Conservation (phyloP, 164 flowering plant genomes). For the Liriodendron chinense region DNA sequence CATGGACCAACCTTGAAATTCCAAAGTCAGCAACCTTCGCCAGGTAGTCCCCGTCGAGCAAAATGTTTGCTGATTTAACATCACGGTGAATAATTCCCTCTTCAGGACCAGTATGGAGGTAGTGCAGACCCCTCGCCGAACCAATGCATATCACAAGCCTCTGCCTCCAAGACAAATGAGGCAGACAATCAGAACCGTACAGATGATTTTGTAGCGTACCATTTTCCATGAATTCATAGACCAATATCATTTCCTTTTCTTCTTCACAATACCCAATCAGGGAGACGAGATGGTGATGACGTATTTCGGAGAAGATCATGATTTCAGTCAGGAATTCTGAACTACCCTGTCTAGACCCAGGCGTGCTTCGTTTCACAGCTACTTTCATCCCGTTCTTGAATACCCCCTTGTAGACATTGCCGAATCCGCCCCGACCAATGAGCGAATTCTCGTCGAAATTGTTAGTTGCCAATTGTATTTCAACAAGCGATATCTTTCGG, state of each 20-base stretch:
- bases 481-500: background rate
- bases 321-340: background rate
- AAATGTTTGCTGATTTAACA: slow-evolving; percentile 23
- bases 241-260: slow-evolving; percentile 19
- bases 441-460: background rate
- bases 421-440: background rate
- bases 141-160: slow-evolving; percentile 30
- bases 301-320: background rate
- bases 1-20: slow-evolving; percentile 8
- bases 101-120: slow-evolving; percentile 27
- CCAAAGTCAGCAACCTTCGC: slow-evolving; percentile 32
- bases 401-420: slow-evolving; percentile 1
- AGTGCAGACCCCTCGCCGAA: slow-evolving; percentile 30
- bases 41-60: slow-evolving; percentile 17
- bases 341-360: background rate
- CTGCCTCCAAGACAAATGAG: slow-evolving; percentile 28
- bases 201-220: slow-evolving; percentile 18
- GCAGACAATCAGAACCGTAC: slow-evolving; percentile 23
- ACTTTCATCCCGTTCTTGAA: background rate
- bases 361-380: background rate
- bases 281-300: slow-evolving; percentile 28
- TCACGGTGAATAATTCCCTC: slow-evolving; percentile 26
- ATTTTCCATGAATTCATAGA: slow-evolving; percentile 23
- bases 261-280: slow-evolving; percentile 12
- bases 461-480: background rate